Evolutionary conservation across 2,329 filamentous ascomycete genomes (phyloP).

Genomic region (Fusarium aywerte): DNA sequence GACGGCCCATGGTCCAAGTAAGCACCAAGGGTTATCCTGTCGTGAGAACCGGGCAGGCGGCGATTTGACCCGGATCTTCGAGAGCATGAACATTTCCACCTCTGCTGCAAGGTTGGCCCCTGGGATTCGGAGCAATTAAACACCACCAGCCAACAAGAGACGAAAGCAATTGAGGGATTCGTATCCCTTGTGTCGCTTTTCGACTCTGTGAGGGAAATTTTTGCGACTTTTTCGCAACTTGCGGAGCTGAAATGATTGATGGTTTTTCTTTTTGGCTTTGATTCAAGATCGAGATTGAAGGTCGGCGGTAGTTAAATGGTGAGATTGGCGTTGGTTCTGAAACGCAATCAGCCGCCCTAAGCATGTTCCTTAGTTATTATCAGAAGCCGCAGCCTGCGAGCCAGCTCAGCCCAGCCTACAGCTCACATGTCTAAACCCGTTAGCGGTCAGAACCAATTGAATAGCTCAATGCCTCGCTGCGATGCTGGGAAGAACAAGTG

Average conservation of each 20-base stretch:
- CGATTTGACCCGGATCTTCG: constrained; percentile 14
- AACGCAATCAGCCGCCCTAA: constrained; percentile 18
- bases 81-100: constrained; percentile 18
- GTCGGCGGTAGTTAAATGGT: constrained; percentile 24
- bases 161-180: background rate
- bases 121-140: constrained; percentile 19
- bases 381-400: constrained; percentile 1
- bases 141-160: constrained; percentile 17
- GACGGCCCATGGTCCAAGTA: background rate
- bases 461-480: constrained; percentile 21
- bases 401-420: background rate
- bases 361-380: background rate
- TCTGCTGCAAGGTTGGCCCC: constrained; percentile 22
- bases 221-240: background rate
- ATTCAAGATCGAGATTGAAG: constrained; percentile 23
- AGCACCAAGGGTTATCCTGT: constrained; percentile 23
- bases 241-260: constrained; percentile 9
- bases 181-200: constrained; percentile 22
- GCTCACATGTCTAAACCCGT: constrained; percentile 39
- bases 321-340: constrained; percentile 16
- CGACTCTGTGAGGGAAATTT: background rate
- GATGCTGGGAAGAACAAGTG: constrained; percentile 26
- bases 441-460: constrained; percentile 26
- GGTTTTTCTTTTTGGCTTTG: background rate
- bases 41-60: constrained; percentile 6